Evolutionary conservation across 768 basidiomycete species (phyloP).

Genomic region (Cubamyces sp.): DNA sequence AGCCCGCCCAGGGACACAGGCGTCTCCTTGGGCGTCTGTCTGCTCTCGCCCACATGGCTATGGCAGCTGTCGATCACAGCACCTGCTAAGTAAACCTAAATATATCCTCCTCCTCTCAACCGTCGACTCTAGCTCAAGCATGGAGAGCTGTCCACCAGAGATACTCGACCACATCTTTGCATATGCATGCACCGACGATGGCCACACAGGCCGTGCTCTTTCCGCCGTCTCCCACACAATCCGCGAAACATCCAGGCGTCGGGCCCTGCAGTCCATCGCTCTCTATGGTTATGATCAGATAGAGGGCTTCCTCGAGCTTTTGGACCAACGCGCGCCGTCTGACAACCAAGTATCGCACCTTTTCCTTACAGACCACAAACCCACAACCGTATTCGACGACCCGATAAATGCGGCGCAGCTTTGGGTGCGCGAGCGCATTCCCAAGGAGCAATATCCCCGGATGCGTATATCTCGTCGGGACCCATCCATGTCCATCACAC

Average conservation of each 20-base stretch:
- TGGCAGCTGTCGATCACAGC: conserved; percentile 1
- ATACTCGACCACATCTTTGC: neutral
- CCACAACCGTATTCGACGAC: no score
- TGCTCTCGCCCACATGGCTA: neutral
- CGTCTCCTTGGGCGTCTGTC: neutral
- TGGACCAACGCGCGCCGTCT: no score
- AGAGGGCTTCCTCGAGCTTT: neutral
- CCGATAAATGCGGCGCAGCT: no score
- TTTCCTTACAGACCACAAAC: neutral
- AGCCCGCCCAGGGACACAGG: neutral
- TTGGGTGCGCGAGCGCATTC: no score
- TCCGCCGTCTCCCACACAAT: neutral
- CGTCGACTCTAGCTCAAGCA: neutral
- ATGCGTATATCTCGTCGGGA: no score
- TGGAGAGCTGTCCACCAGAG: neutral
- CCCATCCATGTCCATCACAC: no score
- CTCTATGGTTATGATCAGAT: neutral
- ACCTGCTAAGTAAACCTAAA: neutral
- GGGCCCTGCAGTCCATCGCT: neutral
- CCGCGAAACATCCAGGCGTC: neutral
- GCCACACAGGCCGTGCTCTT: neutral
- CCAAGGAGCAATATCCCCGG: no score
- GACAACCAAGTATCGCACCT: neutral
- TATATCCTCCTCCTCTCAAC: neutral
- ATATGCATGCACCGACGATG: neutral